phyloP scores from a whole-genome alignment of 2,329 filamentous ascomycete genomes.

The Calonectria pteridis region DNA sequence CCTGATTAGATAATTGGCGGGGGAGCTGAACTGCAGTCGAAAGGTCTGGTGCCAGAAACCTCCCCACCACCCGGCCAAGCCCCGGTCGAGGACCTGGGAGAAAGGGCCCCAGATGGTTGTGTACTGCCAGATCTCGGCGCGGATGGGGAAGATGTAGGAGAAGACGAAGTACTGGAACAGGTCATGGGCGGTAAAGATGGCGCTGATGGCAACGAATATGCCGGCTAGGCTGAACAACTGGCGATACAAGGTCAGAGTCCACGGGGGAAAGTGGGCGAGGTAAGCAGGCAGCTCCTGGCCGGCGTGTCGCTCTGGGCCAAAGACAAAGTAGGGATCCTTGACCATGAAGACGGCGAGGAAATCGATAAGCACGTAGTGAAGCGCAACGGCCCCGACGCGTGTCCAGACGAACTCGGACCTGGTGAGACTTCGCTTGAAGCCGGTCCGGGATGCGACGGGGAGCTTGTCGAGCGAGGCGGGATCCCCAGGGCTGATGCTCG shows the following conservation, averaged over 20 bases:
- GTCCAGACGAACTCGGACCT: conserved; percentile 58
- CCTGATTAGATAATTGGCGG: conserved; percentile 62
- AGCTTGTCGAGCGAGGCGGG: conserved; percentile 57
- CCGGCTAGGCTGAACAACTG: conserved; percentile 66
- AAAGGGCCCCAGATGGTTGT: conserved; percentile 69
- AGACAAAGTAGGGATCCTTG: conserved; percentile 82
- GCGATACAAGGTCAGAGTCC: conserved; percentile 67
- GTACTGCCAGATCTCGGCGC: conserved; percentile 64
- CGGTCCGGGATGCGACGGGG: conserved; percentile 57
- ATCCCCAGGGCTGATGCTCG: conserved; percentile 48
- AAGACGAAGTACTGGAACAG: conserved; percentile 66
- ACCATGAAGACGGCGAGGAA: conserved; percentile 76
- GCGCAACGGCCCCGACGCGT: conserved; percentile 60
- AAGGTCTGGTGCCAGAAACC: conserved; percentile 94
- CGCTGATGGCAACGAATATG: conserved; percentile 71
- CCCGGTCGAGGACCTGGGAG: conserved; percentile 71
- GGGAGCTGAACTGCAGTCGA: conserved; percentile 77
- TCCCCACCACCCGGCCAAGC: conserved; percentile 86
- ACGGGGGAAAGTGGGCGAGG: conserved; percentile 55
- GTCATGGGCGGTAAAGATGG: conserved; percentile 71
- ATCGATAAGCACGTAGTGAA: conserved; percentile 78
- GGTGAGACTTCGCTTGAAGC: conserved; percentile 59
- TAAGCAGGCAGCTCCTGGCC: conserved; percentile 55
- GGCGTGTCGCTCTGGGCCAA: conserved; percentile 56
- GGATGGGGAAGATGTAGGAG: conserved; percentile 64